Percentiles rank a stretch among this genome's conserved stretches.
Conservation (phyloP, 306 rosid species). For the Cicer cuneatum region DNA sequence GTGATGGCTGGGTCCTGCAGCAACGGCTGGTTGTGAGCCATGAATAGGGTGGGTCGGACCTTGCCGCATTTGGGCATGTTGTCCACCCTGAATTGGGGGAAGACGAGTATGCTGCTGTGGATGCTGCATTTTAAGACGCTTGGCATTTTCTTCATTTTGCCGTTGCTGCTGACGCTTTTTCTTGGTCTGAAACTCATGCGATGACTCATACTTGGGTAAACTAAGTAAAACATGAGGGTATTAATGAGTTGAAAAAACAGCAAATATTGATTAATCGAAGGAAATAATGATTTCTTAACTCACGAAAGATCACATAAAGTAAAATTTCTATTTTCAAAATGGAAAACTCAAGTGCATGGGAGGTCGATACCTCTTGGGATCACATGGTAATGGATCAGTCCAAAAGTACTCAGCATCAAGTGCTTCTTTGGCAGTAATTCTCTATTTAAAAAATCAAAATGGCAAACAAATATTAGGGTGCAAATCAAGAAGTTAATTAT, state of each 20-base stretch:
- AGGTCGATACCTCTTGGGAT: constrained; percentile 65
- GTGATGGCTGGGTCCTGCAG: constrained; percentile 65
- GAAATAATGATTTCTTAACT: neutral
- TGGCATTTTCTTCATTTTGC: constrained; percentile 69
- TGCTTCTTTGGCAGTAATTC: constrained; percentile 72
- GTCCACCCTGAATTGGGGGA: constrained; percentile 59
- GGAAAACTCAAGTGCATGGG: constrained; percentile 6
- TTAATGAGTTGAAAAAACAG: constrained; percentile 14
- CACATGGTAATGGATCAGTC: constrained; percentile 79
- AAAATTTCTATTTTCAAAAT: neutral
- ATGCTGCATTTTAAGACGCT: constrained; percentile 68
- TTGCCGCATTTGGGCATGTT: constrained; percentile 52
- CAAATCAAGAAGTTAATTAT: neutral
- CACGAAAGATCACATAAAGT: constrained; percentile 1
- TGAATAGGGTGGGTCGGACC: constrained; percentile 58
- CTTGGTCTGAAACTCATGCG: constrained; percentile 82
- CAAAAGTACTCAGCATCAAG: constrained; percentile 82
- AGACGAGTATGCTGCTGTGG: constrained; percentile 60
- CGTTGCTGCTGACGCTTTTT: constrained; percentile 77
- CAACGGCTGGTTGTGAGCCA: constrained; percentile 54
- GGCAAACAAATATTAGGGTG: constrained; percentile 24
- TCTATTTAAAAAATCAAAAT: constrained; percentile 46
- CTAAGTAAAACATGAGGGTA: constrained; percentile 47
- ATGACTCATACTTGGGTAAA: constrained; percentile 76
- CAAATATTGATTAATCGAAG: constrained; percentile 8